phyloP scores from a whole-genome alignment of 345 rosid genomes.

The Gossypium thurberi region DNA sequence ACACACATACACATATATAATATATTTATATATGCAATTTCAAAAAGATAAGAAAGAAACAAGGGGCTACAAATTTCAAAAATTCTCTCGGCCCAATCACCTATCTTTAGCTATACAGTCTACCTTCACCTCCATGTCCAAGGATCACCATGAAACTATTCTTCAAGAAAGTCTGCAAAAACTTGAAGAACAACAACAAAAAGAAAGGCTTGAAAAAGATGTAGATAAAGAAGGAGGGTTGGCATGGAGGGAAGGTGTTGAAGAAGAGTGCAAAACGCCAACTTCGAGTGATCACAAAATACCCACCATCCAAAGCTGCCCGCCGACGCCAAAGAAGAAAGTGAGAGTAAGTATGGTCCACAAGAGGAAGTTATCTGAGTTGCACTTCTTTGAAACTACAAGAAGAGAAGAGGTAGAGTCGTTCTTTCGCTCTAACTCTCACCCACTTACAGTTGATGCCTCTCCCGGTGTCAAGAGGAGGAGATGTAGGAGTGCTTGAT shows the following conservation, averaged over 20 bases:
- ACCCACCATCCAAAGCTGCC: slow-evolving; percentile 42
- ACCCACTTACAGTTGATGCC: neutral
- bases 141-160: slow-evolving; percentile 7
- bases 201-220: neutral
- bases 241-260: neutral
- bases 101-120: neutral
- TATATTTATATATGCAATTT: neutral
- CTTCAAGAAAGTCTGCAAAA: neutral
- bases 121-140: neutral
- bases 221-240: neutral
- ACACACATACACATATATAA: neutral
- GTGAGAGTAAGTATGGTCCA: slow-evolving; percentile 2
- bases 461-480: slow-evolving; percentile 29
- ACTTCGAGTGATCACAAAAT: slow-evolving; percentile 42
- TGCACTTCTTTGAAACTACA: slow-evolving; percentile 37
- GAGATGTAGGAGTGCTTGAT: slow-evolving; percentile 43
- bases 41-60: neutral
- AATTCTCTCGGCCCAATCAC: neutral
- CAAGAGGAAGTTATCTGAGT: slow-evolving; percentile 21
- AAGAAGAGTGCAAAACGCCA: slow-evolving; percentile 42
- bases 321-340: slow-evolving; percentile 50
- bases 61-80: neutral
- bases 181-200: neutral
- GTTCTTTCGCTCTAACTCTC: slow-evolving; percentile 32
- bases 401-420: slow-evolving; percentile 46